A percentile compares a stretch with the other conserved stretches of the same genome.
Conservation (phyloP, 495 filamentous ascomycete genomes). For the Aspergillus sclerotiicarbonarius region DNA sequence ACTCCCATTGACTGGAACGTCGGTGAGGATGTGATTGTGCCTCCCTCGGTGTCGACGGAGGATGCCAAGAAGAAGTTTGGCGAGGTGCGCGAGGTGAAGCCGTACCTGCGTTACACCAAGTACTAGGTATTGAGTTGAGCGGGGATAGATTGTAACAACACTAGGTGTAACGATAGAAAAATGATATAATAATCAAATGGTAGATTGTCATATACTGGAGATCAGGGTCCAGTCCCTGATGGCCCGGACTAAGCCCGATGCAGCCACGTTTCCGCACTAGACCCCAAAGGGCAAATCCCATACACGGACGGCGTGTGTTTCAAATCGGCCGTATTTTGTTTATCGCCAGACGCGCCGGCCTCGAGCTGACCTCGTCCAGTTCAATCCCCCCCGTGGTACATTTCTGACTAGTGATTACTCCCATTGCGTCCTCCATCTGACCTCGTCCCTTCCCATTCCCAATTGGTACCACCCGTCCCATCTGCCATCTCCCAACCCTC, state of each 20-base stretch:
- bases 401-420: neutral
- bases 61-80: conserved; percentile 69
- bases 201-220: too few species aligned
- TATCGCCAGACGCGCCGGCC: neutral
- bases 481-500: too few species aligned
- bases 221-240: too few species aligned
- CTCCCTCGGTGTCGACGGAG: conserved; percentile 58
- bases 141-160: neutral
- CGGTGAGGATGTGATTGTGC: conserved; percentile 68
- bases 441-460: neutral
- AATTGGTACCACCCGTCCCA: neutral
- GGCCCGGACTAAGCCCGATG: neutral
- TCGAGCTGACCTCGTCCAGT: neutral
- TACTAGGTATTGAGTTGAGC: conserved; percentile 4
- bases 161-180: neutral
- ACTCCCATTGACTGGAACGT: conserved; percentile 64
- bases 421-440: neutral
- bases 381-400: neutral
- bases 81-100: conserved; percentile 62
- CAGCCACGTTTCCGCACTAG: too few species aligned
- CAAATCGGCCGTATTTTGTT: neutral
- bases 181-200: too few species aligned
- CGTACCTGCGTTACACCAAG: conserved; percentile 41
- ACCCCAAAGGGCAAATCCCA: neutral
- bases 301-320: neutral